Evolutionary conservation across 192 early-diverging fungal species (phyloP), one percentile per base, ranked within the genome.

Genomic region (Podila minutissima): DNA sequence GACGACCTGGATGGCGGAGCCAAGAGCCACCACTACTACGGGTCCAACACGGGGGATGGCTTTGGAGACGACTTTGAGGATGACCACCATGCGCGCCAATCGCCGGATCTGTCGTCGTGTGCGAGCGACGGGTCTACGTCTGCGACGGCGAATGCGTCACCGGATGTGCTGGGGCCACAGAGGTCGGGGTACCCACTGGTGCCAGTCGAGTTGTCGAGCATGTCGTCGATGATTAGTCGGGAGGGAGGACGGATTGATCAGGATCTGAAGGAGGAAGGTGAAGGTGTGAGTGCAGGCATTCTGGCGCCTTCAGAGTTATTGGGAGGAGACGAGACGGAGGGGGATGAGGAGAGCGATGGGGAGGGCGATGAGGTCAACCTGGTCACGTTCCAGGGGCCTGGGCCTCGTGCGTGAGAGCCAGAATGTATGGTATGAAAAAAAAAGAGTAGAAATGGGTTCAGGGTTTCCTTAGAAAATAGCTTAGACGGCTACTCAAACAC

Each of bases 61-160:
- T 17, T n/a, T 24, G 69, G 22, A 12, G 24, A 26, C 19, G 53
- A 55, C 19, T 55, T 17, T 24, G 41, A 46, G 10, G 35, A 37
- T 11, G 35, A 37, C 10, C 35, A 37, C 35, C 35, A 37, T 46
- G 41, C 41, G 12, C 41, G 41, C 41, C 67, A 66, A 10, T 76
- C 74, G 3, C 74, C 74, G 6, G 70, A 41, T 24, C 20, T 72
- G 57, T 79, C 76, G 28, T 68, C 70, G 10, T 79, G 76, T 20
- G 70, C 77, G 4, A 72, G 77, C 38, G 67, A 69, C 38, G 77
- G 77, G 20, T 81, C 77, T 0, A 81, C 72, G 35, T 70, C 76
- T 17, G 76, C 64, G 3, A 81, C 77, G 15, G 77, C 77, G 8
- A 72, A 65, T 58, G 71, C 46, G 0, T 81, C 77, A 0, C 71